Base-by-base conservation (phyloP, 495 filamentous ascomycete genomes). In the Annulohypoxylon stygium region DNA sequence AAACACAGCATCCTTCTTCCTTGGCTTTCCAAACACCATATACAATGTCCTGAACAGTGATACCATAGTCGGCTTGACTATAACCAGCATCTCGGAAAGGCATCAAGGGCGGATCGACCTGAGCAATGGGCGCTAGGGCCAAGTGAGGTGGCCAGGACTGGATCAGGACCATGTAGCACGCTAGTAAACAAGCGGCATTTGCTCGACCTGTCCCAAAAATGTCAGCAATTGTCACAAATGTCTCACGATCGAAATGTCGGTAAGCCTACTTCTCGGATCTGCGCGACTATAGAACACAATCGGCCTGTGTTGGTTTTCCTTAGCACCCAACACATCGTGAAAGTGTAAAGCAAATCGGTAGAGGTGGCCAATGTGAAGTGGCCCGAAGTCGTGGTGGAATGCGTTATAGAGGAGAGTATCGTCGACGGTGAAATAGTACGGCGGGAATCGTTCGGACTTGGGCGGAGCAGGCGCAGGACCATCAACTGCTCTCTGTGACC, bases 21-120 rank as follows among this genome's bases (percentile, higher is more conserved):
- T 99, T 99, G 2, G 97, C 97, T 77, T 92, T 97, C 97, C 97
- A 99, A 12, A 99, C 93, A 45, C 96, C 96, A 76, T 99, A 99
- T 0, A 99, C 94, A 9, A 99, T 90, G 77, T 99, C 96, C 81
- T 99, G 96, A 45, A 98, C 92, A 57, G 91, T 97, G 67, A 99
- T 85, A 43, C 93, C 88, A 78, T 97, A 99, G 80, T 99, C 96
- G 48, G 96, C 96, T 81, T 99, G 96, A 76, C 96, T 98, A 83
- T 98, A 99, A 43, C 96, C 96, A 70, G 96, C 96, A 82, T 99
- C 96, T 51, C 96, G 88, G 87, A 99, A 99, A 4, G 96, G 96
- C 96, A 99, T 99, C 78, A 97, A 88, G 4, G 96, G 96, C 11
- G 95, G 96, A 76, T 98, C 95, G 60, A 93, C 92, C 83, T 98